These are phyloP conservation scores for Fusarium miscanthi DNA, from an alignment of 2,329 filamentous ascomycete genomes.

Conservation along the genomic window DNA sequence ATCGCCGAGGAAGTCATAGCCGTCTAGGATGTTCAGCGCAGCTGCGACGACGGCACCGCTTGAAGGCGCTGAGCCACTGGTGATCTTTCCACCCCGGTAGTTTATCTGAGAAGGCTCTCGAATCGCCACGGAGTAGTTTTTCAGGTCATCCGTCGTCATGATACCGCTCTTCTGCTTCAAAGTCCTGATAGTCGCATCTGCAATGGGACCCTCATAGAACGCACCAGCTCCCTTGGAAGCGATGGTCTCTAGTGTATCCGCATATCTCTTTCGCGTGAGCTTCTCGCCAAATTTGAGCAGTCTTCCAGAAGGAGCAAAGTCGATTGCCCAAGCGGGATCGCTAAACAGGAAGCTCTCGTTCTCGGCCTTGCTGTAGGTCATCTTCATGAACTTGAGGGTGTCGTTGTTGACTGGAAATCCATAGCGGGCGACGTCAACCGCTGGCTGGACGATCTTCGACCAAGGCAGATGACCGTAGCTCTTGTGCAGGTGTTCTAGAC, in stretches of 20 bases:
- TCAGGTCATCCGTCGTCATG: constrained; percentile 79
- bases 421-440: constrained; percentile 76
- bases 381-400: constrained; percentile 74
- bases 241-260: constrained; percentile 77
- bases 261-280: constrained; percentile 80
- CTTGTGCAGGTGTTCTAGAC: constrained; percentile 78
- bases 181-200: constrained; percentile 75
- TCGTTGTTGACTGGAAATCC: constrained; percentile 80
- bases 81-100: constrained; percentile 78
- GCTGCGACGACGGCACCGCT: constrained; percentile 78
- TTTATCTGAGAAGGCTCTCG: constrained; percentile 70
- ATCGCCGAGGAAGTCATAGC: constrained; percentile 74
- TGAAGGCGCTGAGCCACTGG: constrained; percentile 75
- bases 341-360: constrained; percentile 68
- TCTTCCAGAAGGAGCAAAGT: constrained; percentile 83
- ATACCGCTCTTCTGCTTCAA: constrained; percentile 74
- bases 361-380: constrained; percentile 56
- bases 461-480: constrained; percentile 73
- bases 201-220: constrained; percentile 77
- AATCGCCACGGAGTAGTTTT: constrained; percentile 75
- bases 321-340: constrained; percentile 81
- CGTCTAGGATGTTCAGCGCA: constrained; percentile 79
- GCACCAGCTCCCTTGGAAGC: constrained; percentile 72
- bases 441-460: constrained; percentile 74
- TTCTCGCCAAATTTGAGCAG: constrained; percentile 74